Base-by-base conservation (phyloP, 805 yeast species). In the Metschnikowia cubensis region DNA sequence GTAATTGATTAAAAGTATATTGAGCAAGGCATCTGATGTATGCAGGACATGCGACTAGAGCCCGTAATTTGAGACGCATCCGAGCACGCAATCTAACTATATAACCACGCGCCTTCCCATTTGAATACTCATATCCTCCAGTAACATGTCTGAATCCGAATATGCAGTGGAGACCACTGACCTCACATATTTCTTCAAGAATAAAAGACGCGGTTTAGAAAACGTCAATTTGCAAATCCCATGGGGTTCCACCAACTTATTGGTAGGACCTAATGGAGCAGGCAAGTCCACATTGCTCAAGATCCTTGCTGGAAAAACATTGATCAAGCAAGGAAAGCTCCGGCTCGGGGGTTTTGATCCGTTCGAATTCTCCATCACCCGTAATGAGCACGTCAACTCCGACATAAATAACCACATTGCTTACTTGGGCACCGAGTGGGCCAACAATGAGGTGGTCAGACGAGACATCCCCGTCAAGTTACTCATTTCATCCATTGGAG, bases 341-440 rank as follows among this genome's bases (percentile, higher is more conserved):
- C 59, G 65, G 21, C 78, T 94, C n/a, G 87, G 89, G 33, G 96
- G 96, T 0, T 73, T 79, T 46, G 96, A 94, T 61, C 99, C 99
- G 1, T 94, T 94, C 69, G 71, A 65, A 52, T 71, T 72, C 53
- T 73, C 88, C n/a, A 78, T 78, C 15, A 73, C 77, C 49, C 67
- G 80, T 5, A 75, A 76, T 52, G 71, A 61, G 44, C 69, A 67
- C 44, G 69, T 65, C 49, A 74, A 73, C 50, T 64, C 75, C 17
- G 77, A 73, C 54, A 72, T 79, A 44, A 73, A 78, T 49, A 67
- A 67, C 50, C 74, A 74, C 45, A 80, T 83, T 25, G 87, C 96
- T 0, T 92, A 92, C 63, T 70, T 94, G 39, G 99, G 99, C 3
- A 94, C 98, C 0, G 99, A 94, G 63, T 94, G 99, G 99, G 96